Evolutionary conservation across 2,329 filamentous ascomycete species (phyloP), one percentile per base, ranked within the genome.

Genomic region (Fusarium sulawesiense): DNA sequence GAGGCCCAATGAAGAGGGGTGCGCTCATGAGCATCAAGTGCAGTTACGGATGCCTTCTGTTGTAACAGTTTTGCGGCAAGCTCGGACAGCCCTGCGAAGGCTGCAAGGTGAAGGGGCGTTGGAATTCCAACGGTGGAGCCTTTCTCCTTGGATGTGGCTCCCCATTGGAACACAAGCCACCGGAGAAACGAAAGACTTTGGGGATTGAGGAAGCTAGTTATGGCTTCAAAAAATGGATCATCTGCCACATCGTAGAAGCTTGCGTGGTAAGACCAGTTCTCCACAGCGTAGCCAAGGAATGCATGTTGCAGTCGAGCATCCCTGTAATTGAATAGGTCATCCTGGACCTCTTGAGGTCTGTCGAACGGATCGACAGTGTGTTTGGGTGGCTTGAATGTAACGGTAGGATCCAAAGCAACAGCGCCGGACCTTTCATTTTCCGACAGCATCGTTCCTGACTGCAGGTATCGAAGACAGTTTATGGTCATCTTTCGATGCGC

Each of bases 201-300:
- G 3, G 61, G 47, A 3, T 58, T 50, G 2, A 68, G 21, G 13
- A 74, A 74, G 0, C 37, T 42, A 3, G 8, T 11, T 5, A 74
- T 30, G 11, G 55, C 27, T 3, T 21, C 3, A 25, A 66, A 70
- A 12, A 73, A 49, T 4, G 63, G 54, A 2, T 60, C 29, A n/a
- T 74, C 72, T 7, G 55, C 29, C 21, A 63, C 42, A 23, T 74
- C 70, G 20, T 72, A 74, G 11, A 34, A 54, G 12, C 63, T 68
- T 2, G 70, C 55, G n/a, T 74, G 72, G n/a, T 73, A 68, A 3
- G 70, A 34, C 72, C 72, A 74, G 21, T 70, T 74, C 9, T 73
- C 70, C 2, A 70, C 63, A 1, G 70, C 70, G 23, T 74, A 74
- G 11, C 48, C 23, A 2, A 74, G 65, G 25, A 74, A 73, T 13